Evolutionary conservation across 164 flowering plant species (phyloP).

Genomic region (Houttuynia cordata): DNA sequence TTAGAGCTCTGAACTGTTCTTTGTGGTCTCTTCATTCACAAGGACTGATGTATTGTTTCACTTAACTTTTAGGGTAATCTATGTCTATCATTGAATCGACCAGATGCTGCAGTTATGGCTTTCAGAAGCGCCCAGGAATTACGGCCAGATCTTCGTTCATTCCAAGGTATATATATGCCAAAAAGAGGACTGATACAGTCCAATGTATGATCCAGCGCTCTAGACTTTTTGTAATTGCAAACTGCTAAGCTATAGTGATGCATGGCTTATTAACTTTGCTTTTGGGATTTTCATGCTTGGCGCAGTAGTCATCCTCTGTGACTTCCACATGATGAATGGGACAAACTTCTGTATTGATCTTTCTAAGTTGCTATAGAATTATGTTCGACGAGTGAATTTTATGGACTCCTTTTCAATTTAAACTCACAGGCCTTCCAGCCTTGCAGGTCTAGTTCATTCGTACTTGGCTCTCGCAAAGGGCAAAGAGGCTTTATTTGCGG

Average conservation of each 20-base stretch:
- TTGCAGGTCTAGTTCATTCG: conserved; percentile 81
- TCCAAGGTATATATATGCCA: conserved; percentile 52
- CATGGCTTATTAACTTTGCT: too few species aligned
- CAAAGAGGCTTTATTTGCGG: conserved; percentile 81
- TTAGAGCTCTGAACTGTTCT: not conserved
- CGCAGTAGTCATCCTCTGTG: not conserved
- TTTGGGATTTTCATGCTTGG: not conserved
- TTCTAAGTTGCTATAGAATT: too few species aligned
- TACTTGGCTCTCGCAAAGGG: conserved; percentile 71
- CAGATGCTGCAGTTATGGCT: conserved; percentile 77
- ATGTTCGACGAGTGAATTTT: not conserved
- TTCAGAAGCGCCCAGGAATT: conserved; percentile 86
- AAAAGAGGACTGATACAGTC: not conserved
- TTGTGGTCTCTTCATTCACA: too few species aligned
- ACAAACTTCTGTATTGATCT: too few species aligned
- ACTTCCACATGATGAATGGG: too few species aligned
- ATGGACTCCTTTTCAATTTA: not conserved
- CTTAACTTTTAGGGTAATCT: conserved; percentile 56
- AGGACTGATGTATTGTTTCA: conserved; percentile 5
- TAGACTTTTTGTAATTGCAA: not conserved
- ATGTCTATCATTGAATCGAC: conserved; percentile 55
- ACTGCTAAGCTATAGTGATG: not conserved
- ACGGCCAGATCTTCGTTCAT: conserved; percentile 94
- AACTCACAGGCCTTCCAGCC: too few species aligned
- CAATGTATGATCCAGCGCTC: not conserved